These are phyloP conservation scores for Arthrobotrys megalospora DNA, from an alignment of 2,329 filamentous ascomycete genomes.

Conservation along the genomic window DNA sequence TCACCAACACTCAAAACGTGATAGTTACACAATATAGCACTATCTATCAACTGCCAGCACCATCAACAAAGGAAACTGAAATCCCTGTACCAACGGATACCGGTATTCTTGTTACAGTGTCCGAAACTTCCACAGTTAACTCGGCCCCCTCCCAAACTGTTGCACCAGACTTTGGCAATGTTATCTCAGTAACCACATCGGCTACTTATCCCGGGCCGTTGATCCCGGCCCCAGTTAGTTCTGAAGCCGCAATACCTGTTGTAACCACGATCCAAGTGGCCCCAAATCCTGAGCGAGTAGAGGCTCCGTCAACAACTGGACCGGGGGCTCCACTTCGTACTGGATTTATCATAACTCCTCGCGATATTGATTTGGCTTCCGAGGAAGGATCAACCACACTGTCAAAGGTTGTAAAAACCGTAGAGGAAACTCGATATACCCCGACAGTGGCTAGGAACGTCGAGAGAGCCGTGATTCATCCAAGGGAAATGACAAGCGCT, in stretches of 20 bases:
- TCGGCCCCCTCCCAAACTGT: neutral
- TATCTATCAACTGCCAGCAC: slow-evolving; percentile 16
- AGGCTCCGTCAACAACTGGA: slow-evolving; percentile 7
- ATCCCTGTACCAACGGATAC: slow-evolving; percentile 35
- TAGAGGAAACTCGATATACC: slow-evolving; percentile 5
- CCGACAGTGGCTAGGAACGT: slow-evolving; percentile 14
- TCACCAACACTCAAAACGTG: slow-evolving; percentile 14
- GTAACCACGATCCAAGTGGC: slow-evolving; percentile 33
- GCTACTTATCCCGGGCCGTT: slow-evolving; percentile 45
- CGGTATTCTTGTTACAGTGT: slow-evolving; percentile 34
- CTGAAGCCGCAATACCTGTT: neutral
- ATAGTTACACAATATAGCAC: slow-evolving; percentile 18
- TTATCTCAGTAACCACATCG: slow-evolving; percentile 31
- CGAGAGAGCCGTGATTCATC: slow-evolving; percentile 4
- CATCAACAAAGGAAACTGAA: neutral
- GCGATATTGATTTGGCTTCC: neutral
- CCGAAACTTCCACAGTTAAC: slow-evolving; percentile 35
- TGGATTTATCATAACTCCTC: slow-evolving; percentile 34
- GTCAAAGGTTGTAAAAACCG: slow-evolving; percentile 3
- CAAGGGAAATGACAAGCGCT: slow-evolving; percentile 15
- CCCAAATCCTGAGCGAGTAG: slow-evolving; percentile 23
- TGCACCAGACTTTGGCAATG: slow-evolving; percentile 43
- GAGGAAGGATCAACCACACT: slow-evolving; percentile 31
- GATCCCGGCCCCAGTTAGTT: slow-evolving; percentile 19
- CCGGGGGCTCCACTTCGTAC: slow-evolving; percentile 20